These are phyloP conservation scores for Phytopythium oedochilum DNA, from an alignment of 352 stramenopile genomes.

Conservation along the genomic window DNA sequence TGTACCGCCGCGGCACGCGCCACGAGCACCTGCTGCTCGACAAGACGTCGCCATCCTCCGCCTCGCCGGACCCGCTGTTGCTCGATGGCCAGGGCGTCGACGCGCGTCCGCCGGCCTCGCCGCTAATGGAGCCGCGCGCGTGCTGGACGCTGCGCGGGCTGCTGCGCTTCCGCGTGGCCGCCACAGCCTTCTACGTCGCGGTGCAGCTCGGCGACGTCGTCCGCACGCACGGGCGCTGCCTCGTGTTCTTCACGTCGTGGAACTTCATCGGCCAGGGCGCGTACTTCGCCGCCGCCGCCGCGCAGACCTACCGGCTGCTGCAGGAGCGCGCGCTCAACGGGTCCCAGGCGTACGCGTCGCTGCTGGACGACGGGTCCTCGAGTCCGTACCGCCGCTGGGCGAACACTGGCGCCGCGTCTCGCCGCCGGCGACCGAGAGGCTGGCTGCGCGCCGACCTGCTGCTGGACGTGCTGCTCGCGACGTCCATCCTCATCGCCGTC, in stretches of 20 bases:
- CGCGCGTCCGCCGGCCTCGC: neutral
- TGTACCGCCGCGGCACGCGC: constrained; percentile 27
- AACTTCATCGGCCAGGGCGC: constrained; percentile 72
- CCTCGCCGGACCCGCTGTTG: neutral
- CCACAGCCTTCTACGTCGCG: constrained; percentile 44
- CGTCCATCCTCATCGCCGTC: constrained; percentile 57
- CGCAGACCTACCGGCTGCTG: constrained; percentile 21
- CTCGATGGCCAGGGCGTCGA: neutral
- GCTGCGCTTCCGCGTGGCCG: constrained; percentile 27
- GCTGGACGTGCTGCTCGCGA: constrained; percentile 62
- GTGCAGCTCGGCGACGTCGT: constrained; percentile 60
- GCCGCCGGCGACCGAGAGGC: constrained; percentile 7
- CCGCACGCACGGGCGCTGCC: constrained; percentile 37
- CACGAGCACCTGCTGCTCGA: constrained; percentile 25
- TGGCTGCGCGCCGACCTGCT: constrained; percentile 61
- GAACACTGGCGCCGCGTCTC: neutral
- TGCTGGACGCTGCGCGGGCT: constrained; percentile 41
- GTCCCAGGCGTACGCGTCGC: constrained; percentile 23
- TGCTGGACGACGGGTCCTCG: constrained; percentile 35
- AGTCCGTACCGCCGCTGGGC: constrained; percentile 9
- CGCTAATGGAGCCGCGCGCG: constrained; percentile 35
- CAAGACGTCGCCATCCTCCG: neutral
- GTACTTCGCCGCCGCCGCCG: constrained; percentile 46
- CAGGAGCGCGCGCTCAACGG: constrained; percentile 16
- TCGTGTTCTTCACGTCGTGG: constrained; percentile 85